Base-by-base conservation (phyloP, 2,329 filamentous ascomycete genomes). In the Pyrenophora tritici-repentis region DNA sequence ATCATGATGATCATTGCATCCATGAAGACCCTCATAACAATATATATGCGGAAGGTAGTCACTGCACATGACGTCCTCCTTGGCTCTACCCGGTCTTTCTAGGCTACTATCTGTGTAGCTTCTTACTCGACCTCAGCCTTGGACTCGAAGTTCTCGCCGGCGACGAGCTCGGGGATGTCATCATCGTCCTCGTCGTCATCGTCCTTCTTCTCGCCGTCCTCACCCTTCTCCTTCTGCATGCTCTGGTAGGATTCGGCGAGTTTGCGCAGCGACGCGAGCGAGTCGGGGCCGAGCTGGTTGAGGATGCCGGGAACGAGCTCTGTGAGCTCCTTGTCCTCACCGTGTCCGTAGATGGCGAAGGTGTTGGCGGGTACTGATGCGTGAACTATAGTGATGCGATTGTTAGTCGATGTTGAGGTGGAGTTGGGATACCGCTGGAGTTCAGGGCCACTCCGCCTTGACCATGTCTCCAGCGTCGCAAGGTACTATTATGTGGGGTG, bases 241-340 rank as follows among this genome's bases (percentile, higher is more conserved):
- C 86, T 94, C 87, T 99, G 94, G 86, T 99, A 99, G 85, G 89
- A 95, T 86, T 99, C 94, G 70, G 94, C 94, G 61, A 99, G 86
- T 84, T 97, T 97, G 79, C 94, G 90, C 73, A 99, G 90, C 60
- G 91, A 96, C 56, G 94, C 94, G 55, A 99, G 89, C 61, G 91
- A 96, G 83, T 99, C 94, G 73, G 94, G 94, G 73, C 94, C 94
- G 61, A 99, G 91, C 84, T 99, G 94, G 88, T 97, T 99, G 61
- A 99, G 90, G 81, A 99, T 99, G 63, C 94, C 94, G 71, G 94
- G 94, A 64, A 99, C 94, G 71, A 99, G 91, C 83, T 99, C 94
- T 59, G 94, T 99, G 66, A 99, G 90, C 83, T 99, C 94, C 86
- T 99, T 99, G 82, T 99, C 94, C 83, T 99, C 94, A 64, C 93